Base-by-base conservation (phyloP, 768 basidiomycete genomes). In the Phlegmacium glaucopus region DNA sequence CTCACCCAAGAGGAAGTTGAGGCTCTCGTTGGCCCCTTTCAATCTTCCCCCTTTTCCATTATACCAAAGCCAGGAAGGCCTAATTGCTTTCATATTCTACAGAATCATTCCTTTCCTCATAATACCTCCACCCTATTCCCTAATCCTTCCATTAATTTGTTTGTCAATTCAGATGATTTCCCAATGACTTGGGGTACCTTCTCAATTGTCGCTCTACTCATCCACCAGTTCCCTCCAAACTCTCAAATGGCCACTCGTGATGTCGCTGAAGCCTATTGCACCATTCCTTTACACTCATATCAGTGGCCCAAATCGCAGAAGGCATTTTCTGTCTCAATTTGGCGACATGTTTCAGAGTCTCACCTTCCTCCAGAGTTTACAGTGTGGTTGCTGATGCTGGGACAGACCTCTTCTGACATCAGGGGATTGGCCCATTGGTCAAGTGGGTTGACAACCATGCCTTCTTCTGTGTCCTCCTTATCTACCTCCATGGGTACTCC, bases 151-250 rank as follows among this genome's bases (percentile, higher is more conserved):
- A 60, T 72, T 18, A 72, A 72, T 16, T 49, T 48, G 0, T 7
- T 29, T 9, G 64, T 74, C 3, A 37, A 65, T 34, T 48, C 69
- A 0, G 50, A 56, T 9, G n/a, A 58, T 9, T 76, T 64, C 41
- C 74, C 72, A 0, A 70, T 68, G 52, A 70, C 67, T 0, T 76
- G 74, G 72, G 71, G 70, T 1, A 72, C 72, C 0, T 76, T 77
- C 43, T 32, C 52, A 0, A 53, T 62, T 0, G 45, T 72, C 0
- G 62, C 48, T 10, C 44, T 61, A 2, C 28, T 68, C 15, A 53
- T 72, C 0, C 53, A 40, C 3, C 45, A 49, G 1, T 65, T 75
- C 0, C 72, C 72, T 0, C 67, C 64, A 12, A 64, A 65, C 0
- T 69, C 69, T 0, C 65, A 76, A 53, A 68, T 57, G 0, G 60